Evolutionary conservation across 495 filamentous ascomycete genomes (phyloP).

Genomic region (Pseudomonodictys pantanalensis): DNA sequence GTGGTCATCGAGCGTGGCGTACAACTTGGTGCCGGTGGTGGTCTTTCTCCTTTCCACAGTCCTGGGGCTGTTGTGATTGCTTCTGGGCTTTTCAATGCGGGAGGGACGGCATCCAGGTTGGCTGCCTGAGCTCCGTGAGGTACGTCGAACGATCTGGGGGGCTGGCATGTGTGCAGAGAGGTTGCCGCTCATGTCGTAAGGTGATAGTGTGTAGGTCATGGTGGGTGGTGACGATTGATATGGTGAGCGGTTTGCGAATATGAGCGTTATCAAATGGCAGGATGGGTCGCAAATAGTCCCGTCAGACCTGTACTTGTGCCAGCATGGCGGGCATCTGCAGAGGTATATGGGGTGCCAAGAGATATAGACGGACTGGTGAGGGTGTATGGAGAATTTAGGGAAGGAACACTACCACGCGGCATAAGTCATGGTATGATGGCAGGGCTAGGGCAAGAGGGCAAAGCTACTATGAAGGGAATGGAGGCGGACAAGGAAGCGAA

Average conservation of each 20-base stretch:
- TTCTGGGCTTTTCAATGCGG: conserved; percentile 32
- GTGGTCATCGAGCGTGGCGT: conserved; percentile 33
- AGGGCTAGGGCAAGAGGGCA: conserved; percentile 17
- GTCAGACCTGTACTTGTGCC: conserved; percentile 1
- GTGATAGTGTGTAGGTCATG: conserved; percentile 19
- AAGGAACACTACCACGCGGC: conserved; percentile 15
- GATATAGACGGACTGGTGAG: conserved; percentile 31
- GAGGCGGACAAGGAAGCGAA: conserved; percentile 27
- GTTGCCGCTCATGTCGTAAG: conserved; percentile 18
- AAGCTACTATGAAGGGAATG: conserved; percentile 21
- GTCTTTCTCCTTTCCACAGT: conserved; percentile 30
- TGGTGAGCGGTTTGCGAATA: background rate
- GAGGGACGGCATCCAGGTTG: conserved; percentile 17
- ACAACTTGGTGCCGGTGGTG: conserved; percentile 26
- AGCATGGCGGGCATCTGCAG: conserved; percentile 24
- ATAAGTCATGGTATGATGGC: conserved; percentile 28
- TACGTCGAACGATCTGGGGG: conserved; percentile 22
- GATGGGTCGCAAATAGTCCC: conserved; percentile 9
- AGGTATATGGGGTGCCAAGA: conserved; percentile 36
- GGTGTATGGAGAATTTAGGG: conserved; percentile 13
- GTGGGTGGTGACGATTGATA: conserved; percentile 1
- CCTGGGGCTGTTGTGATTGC: conserved; percentile 33
- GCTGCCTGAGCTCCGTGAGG: conserved; percentile 26
- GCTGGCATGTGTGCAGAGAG: conserved; percentile 19
- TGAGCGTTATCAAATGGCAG: conserved; percentile 3